phyloP scores from a whole-genome alignment of 73 alveolate species.

The Diophrys sp. region DNA sequence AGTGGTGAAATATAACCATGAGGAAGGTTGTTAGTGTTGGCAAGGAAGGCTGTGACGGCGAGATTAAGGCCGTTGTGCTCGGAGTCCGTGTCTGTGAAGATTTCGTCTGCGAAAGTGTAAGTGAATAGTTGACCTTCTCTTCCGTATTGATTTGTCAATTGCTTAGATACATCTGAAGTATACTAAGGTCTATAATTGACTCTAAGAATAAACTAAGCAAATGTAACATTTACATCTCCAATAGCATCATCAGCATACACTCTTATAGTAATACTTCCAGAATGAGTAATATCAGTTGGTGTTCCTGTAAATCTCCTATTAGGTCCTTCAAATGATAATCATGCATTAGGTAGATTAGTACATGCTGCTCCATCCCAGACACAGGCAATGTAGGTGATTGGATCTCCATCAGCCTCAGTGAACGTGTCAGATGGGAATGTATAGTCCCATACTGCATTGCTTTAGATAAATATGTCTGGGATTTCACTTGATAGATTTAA shows the following conservation, averaged over 20 bases:
- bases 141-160: neutral
- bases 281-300: neutral
- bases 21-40: neutral
- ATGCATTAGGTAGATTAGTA: no score
- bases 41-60: neutral
- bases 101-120: neutral
- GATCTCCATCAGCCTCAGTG: conserved; percentile 11
- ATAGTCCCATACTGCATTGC: neutral
- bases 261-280: neutral
- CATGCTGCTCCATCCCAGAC: neutral
- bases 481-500: no score
- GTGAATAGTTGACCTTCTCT: neutral
- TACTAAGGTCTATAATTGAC: neutral
- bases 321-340: no score
- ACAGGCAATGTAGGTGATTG: conserved; percentile 7
- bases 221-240: neutral
- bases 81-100: neutral
- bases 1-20: neutral
- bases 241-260: neutral
- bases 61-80: neutral
- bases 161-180: neutral
- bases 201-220: neutral
- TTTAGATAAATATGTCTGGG: no score
- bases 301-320: neutral
- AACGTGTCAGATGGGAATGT: neutral